phyloP scores from a whole-genome alignment of 139 green algal species.

The Ettlia oleoabundans region DNA sequence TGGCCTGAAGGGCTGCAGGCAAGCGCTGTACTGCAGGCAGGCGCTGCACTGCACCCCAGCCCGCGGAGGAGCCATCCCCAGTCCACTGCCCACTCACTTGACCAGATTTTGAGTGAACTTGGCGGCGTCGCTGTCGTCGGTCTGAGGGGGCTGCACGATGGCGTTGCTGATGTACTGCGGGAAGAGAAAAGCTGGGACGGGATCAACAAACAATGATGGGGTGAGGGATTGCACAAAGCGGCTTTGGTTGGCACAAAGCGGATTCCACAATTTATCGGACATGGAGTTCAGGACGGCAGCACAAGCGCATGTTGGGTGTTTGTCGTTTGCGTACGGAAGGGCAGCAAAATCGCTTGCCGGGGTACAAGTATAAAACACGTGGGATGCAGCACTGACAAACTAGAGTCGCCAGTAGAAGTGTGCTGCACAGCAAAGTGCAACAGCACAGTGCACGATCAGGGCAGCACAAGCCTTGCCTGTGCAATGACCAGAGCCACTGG shows the following conservation, averaged over 20 bases:
- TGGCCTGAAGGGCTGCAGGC: too few relatives aligned
- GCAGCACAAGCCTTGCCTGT: not conserved
- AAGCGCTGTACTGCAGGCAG: not conserved
- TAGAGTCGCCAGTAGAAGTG: too few relatives aligned
- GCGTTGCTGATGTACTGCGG: slow-evolving; percentile 65
- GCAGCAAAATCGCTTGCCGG: too few relatives aligned
- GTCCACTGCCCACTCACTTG: slow-evolving; percentile 6
- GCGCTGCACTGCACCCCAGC: not conserved
- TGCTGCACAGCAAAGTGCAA: not conserved
- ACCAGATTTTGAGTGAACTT: slow-evolving; percentile 23
- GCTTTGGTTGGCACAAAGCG: too few relatives aligned
- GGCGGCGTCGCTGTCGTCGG: slow-evolving; percentile 23
- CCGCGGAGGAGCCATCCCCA: not conserved
- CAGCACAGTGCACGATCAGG: not conserved
- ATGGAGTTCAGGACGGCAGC: too few relatives aligned
- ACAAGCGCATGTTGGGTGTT: too few relatives aligned
- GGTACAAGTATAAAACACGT: too few relatives aligned
- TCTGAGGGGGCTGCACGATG: slow-evolving; percentile 57
- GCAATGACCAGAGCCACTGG: slow-evolving; percentile 82
- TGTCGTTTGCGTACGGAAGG: too few relatives aligned
- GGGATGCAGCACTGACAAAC: not conserved
- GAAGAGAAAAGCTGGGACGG: too few relatives aligned
- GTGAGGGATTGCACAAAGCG: too few relatives aligned
- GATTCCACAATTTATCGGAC: too few relatives aligned
- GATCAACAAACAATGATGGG: too few relatives aligned